Evolutionary conservation across 1,284 basidiomycete species (phyloP).

Genomic region (Cutaneotrichosporon sp.): DNA sequence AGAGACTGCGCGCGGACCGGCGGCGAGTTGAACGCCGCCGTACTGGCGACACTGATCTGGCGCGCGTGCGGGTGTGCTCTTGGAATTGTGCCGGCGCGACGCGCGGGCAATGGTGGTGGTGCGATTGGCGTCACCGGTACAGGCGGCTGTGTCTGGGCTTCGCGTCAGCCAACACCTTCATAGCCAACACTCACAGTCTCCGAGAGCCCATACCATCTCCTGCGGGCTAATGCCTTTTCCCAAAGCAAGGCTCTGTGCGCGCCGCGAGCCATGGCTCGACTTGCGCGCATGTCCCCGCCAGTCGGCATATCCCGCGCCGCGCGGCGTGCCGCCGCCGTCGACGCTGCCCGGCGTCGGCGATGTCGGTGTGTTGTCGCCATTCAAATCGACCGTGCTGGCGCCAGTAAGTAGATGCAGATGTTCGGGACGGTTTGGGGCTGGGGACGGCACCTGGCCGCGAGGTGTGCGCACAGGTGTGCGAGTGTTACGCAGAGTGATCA

Average conservation of each 20-base stretch:
- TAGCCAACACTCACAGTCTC: slow-evolving; percentile 17
- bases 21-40: slow-evolving; percentile 2
- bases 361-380: background rate
- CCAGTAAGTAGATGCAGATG: background rate
- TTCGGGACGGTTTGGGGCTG: background rate
- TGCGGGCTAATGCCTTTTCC: slow-evolving; percentile 41
- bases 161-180: slow-evolving; percentile 2
- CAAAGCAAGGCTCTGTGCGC: slow-evolving; percentile 35
- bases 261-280: slow-evolving; percentile 10
- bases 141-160: background rate
- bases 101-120: slow-evolving; percentile 29
- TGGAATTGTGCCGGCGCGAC: slow-evolving; percentile 29
- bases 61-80: slow-evolving; percentile 43
- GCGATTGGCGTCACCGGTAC: slow-evolving; percentile 12
- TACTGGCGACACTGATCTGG: slow-evolving; percentile 32
- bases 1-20: background rate
- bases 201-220: slow-evolving; percentile 43
- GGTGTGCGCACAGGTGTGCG: slow-evolving; percentile 33
- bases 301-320: background rate
- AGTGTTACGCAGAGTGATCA: slow-evolving; percentile 81
- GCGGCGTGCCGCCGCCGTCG: background rate
- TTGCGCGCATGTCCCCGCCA: slow-evolving; percentile 6
- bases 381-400: background rate
- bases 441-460: background rate
- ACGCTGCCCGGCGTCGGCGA: slow-evolving; percentile 3